Evolutionary conservation across 2,329 filamentous ascomycete genomes (phyloP).

Genomic region (Diaporthe vaccinii): DNA sequence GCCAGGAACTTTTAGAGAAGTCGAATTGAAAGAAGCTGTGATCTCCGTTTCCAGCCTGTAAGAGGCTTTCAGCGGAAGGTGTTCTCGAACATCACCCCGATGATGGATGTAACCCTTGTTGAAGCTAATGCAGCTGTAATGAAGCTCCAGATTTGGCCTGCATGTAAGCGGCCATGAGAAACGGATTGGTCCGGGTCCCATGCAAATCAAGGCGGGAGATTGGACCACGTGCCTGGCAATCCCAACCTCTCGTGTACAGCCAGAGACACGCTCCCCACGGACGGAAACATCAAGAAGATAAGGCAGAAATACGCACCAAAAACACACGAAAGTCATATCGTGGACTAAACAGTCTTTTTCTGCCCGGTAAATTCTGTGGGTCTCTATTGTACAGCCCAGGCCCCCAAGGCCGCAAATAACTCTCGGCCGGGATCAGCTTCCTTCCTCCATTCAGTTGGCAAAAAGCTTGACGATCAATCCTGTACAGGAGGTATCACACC

Average conservation of each 20-base stretch:
- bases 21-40: not conserved
- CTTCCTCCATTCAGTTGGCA: not conserved
- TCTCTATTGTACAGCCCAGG: not conserved
- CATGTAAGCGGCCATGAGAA: not conserved
- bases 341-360: not conserved
- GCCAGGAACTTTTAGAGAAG: not conserved
- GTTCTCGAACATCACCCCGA: not conserved
- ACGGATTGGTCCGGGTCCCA: not conserved
- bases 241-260: not conserved
- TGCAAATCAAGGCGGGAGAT: conserved; percentile 22
- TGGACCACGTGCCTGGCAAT: conserved; percentile 28
- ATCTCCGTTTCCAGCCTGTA: not conserved
- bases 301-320: too few relatives aligned
- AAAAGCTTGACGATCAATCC: not conserved
- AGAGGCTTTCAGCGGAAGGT: not conserved
- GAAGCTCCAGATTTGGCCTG: not conserved
- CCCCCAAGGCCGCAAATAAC: not conserved
- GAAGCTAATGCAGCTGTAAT: not conserved
- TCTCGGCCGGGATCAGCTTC: not conserved
- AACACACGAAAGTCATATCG: not conserved
- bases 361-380: not conserved
- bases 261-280: not conserved
- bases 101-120: not conserved
- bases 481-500: not conserved
- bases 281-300: not conserved